Evolutionary conservation across 2,329 filamentous ascomycete genomes (phyloP).

Genomic region (Claviceps pusilla): DNA sequence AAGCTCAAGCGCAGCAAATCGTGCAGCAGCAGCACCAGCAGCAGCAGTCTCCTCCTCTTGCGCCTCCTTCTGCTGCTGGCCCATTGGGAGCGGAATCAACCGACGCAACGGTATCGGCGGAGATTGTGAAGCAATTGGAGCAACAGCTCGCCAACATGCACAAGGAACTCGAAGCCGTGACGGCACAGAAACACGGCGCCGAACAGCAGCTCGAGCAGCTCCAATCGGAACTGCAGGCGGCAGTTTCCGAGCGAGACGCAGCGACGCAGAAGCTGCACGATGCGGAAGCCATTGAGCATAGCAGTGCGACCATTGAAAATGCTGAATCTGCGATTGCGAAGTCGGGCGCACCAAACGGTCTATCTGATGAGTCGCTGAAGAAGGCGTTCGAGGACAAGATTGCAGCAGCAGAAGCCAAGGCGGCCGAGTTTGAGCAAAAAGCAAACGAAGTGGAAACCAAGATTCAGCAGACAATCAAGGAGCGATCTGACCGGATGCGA

Average conservation of each 20-base stretch:
- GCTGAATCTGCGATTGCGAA: background rate
- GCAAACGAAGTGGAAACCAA: constrained; percentile 48
- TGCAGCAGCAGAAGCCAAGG: constrained; percentile 42
- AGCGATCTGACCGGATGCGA: constrained; percentile 55
- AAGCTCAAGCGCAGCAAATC: constrained; percentile 13
- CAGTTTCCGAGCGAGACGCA: constrained; percentile 49
- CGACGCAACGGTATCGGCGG: constrained; percentile 24
- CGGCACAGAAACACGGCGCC: constrained; percentile 52
- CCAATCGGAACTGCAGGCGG: constrained; percentile 44
- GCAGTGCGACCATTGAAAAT: background rate
- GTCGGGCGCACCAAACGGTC: constrained; percentile 11
- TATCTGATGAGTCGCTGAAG: constrained; percentile 44
- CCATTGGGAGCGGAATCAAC: constrained; percentile 9
- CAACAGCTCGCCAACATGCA: constrained; percentile 32
- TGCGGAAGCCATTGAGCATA: constrained; percentile 10
- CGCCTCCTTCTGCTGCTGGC: constrained; percentile 1
- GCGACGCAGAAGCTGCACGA: constrained; percentile 29
- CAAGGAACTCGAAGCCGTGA: constrained; percentile 51
- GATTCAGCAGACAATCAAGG: constrained; percentile 45
- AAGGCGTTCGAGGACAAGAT: constrained; percentile 46
- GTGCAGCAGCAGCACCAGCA: background rate
- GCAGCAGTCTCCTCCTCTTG: background rate
- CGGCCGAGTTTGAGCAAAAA: constrained; percentile 49
- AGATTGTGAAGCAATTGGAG: constrained; percentile 35
- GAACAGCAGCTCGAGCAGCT: constrained; percentile 45